Base-by-base conservation (phyloP, 108 stramenopile genomes). In the Fistulifera solaris region DNA sequence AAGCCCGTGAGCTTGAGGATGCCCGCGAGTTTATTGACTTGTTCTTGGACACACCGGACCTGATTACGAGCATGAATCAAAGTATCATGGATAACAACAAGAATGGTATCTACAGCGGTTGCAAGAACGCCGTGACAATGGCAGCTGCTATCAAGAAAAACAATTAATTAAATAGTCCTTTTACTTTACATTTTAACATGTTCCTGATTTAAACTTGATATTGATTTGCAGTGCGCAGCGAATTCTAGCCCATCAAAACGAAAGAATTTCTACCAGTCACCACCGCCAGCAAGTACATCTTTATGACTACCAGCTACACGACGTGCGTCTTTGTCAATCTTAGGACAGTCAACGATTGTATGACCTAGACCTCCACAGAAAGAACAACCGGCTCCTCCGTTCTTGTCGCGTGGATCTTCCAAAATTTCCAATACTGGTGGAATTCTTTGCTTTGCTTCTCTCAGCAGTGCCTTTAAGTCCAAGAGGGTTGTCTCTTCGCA, bases 361-460 rank as follows among this genome's bases (percentile, higher is more conserved):
- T 99, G 99, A 18, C 99, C 99, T 54, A 99, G 66, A 12, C 99
- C 99, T 54, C 97, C 97, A 65, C 99, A 99, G 71, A 95, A 98
- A 17, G 96, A 96, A 70, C 99, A 99, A 47, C 67, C 76, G 40
- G 63, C 86, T 5, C 25, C 61, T 22, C 53, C 54, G 21, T 75
- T 52, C 8, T 56, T 52, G 11, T 92, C 95, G 41, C 88, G 67
- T 17, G 97, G 97, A 68, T 99, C 99, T 18, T 98, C 96, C 75
- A 99, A 70, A 27, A 96, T 90, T 84, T 87, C 83, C 24, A 99
- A 76, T 10, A 98, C 96, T 13, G 96, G 97, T 13, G 99, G 99
- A 43, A 99, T 94, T 8, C 94, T 89, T 72, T 99, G 99, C 53
- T 94, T 87, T 1, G 99, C 99, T 71, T 98, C 99, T 45, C 83